These are phyloP conservation scores for Cytospora paraplurivora DNA, from an alignment of 2,329 filamentous ascomycete genomes.

Conservation along the genomic window DNA sequence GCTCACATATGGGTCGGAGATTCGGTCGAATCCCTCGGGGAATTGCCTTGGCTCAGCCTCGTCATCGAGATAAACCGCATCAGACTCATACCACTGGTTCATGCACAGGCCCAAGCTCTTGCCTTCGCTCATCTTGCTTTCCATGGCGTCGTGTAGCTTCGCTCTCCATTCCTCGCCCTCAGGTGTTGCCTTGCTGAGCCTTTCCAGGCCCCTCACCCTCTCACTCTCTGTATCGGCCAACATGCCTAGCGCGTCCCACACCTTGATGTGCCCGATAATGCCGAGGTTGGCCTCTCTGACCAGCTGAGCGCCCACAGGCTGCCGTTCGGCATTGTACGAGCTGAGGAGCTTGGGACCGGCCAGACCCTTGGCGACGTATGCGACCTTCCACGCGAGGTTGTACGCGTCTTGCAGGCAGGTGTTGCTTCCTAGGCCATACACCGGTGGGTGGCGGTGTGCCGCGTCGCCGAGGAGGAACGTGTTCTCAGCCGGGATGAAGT, in stretches of 20 bases:
- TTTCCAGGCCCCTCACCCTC: conserved; percentile 37
- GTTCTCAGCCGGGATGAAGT: conserved; percentile 45
- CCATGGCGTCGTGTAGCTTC: conserved; percentile 42
- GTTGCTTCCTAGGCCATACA: conserved; percentile 53
- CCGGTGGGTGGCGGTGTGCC: conserved; percentile 54
- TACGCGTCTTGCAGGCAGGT: conserved; percentile 54
- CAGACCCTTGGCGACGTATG: conserved; percentile 42
- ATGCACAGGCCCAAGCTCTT: conserved; percentile 57
- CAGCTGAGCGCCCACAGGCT: conserved; percentile 45
- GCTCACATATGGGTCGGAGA: conserved; percentile 42
- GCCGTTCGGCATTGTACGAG: conserved; percentile 43
- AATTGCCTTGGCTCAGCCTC: conserved; percentile 31
- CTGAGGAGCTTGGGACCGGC: conserved; percentile 40
- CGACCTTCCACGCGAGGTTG: conserved; percentile 52
- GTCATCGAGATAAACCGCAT: conserved; percentile 40
- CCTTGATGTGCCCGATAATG: conserved; percentile 39
- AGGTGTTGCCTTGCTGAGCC: conserved; percentile 39
- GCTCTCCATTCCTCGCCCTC: conserved; percentile 41
- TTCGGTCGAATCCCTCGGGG: conserved; percentile 38
- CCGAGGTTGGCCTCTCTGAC: conserved; percentile 37
- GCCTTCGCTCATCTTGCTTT: conserved; percentile 45
- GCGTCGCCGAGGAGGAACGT: conserved; percentile 54
- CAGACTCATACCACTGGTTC: conserved; percentile 53
- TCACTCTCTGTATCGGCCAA: conserved; percentile 35
- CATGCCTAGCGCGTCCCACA: conserved; percentile 41